These are phyloP conservation scores for Combretum micranthum DNA, from an alignment of 345 rosid species.

Conservation along the genomic window DNA sequence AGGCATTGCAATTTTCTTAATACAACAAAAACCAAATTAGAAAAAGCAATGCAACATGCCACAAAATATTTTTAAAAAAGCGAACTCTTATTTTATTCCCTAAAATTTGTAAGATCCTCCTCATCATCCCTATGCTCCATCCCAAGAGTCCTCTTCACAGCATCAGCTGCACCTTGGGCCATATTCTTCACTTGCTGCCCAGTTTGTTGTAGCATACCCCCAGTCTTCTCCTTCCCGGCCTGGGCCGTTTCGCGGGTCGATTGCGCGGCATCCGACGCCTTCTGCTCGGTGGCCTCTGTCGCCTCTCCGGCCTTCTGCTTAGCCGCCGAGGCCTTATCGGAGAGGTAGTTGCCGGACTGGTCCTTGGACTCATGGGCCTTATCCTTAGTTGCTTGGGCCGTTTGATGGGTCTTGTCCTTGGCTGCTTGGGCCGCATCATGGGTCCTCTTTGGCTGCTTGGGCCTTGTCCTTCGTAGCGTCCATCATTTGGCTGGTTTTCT, in stretches of 20 bases:
- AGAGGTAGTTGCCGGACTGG: neutral
- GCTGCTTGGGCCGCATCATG: constrained; percentile 19
- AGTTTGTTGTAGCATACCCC: constrained; percentile 3
- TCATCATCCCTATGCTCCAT: neutral
- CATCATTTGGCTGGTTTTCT: constrained; percentile 20
- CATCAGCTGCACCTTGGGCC: constrained; percentile 8
- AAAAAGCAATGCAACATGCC: no score
- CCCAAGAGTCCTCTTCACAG: constrained; percentile 3
- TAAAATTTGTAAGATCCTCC: no score
- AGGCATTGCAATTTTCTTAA: no score
- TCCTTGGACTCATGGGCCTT: constrained; percentile 15
- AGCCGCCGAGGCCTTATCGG: constrained; percentile 14
- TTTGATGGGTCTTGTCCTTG: constrained; percentile 18
- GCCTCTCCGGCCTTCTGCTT: constrained; percentile 25
- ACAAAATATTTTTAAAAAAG: no score
- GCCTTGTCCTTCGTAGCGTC: constrained; percentile 20
- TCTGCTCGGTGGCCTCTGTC: constrained; percentile 29
- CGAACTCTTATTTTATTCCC: no score
- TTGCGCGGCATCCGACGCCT: constrained; percentile 18
- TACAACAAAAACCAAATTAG: no score
- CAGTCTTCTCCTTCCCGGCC: constrained; percentile 17
- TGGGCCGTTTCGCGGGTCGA: constrained; percentile 30
- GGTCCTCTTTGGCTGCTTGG: constrained; percentile 29
- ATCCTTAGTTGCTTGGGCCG: constrained; percentile 12
- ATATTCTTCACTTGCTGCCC: constrained; percentile 7